Evolutionary conservation across 768 basidiomycete genomes (phyloP), one percentile per base, ranked within the genome.

Genomic region (Suillus hirtellus): DNA sequence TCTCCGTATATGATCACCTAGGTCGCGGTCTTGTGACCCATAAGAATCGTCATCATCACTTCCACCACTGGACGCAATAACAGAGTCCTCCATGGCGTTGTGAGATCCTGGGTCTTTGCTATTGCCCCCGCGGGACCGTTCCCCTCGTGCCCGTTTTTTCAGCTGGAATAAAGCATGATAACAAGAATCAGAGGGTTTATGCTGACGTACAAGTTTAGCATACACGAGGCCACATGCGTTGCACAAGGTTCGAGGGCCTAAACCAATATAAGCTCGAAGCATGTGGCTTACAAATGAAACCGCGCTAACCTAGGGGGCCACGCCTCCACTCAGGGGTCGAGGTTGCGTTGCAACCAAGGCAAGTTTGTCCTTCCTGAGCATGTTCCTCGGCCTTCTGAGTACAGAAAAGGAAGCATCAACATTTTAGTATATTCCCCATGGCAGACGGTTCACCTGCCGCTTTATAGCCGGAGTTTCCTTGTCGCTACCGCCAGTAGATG

Each of bases 201-300:
- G 67, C 17, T 75, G 68, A 82, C 87, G 72, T 74, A 92, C 90
- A 75, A 93, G 81, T 78, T 93, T 93, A 61, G 91, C 92, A 74
- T 92, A 93, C 64, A 93, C 91, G 67, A 93, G 84, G 60, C 91
- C 91, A 75, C 91, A 93, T 12, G 91, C 91, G 72, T 93, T 93
- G 74, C 91, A 93, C 60, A 93, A 78, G 61, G 91, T 93, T 71
- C 92, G 83, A 27, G 91, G 91, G 59, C 91, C 90, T 92, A 65
- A 65, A 64, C 68, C 66, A 68, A 65, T 55, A 64, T 76, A 70
- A 76, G 55, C 44, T 60, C 64, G 66, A 66, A 68, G 19, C 61
- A 66, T 64, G 38, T 61, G 68, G 67, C 64, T 61, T 69, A 65
- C 62, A 66, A 64, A 70, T 19, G 64, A 70, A 65, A 63, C n/a